Conservation (phyloP, 1,284 basidiomycete species). For the Termitomyces sp. region DNA sequence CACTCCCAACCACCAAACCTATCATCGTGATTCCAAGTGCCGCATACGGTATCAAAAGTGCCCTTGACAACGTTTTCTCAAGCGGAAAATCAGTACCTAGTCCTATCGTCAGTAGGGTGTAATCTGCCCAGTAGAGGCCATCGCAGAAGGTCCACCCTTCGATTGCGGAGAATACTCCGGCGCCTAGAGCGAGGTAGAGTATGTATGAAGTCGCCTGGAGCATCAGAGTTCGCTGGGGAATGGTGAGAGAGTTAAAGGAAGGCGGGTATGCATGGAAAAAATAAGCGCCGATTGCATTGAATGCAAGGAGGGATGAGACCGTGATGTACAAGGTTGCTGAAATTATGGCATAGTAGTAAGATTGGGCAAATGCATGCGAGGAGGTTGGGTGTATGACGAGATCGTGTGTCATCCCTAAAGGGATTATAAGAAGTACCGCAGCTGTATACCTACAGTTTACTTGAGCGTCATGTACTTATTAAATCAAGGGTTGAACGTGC, state of each 20-base stretch:
- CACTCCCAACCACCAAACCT: constrained; percentile 33
- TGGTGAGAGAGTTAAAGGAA: constrained; percentile 31
- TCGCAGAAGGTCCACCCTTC: constrained; percentile 34
- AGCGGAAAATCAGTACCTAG: constrained; percentile 35
- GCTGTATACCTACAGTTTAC: constrained; percentile 28
- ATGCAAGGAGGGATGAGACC: constrained; percentile 31
- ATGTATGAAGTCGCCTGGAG: constrained; percentile 36
- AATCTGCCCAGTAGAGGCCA: constrained; percentile 37
- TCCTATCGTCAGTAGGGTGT: constrained; percentile 36
- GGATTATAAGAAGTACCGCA: constrained; percentile 28
- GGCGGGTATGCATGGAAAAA: constrained; percentile 30
- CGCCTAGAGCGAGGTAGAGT: constrained; percentile 34
- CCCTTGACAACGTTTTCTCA: constrained; percentile 20
- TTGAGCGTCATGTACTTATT: neutral
- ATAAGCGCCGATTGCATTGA: constrained; percentile 28
- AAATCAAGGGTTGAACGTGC: constrained; percentile 19
- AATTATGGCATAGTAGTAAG: constrained; percentile 36
- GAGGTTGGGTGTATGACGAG: constrained; percentile 14
- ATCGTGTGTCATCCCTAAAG: constrained; percentile 25
- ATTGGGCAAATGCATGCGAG: constrained; percentile 25
- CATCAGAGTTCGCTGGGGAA: constrained; percentile 37
- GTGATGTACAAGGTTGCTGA: constrained; percentile 27
- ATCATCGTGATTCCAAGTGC: constrained; percentile 32
- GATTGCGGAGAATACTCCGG: constrained; percentile 29
- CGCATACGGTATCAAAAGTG: constrained; percentile 33